Evolutionary conservation across 495 filamentous ascomycete species (phyloP).

Genomic region (Tuber brumale): DNA sequence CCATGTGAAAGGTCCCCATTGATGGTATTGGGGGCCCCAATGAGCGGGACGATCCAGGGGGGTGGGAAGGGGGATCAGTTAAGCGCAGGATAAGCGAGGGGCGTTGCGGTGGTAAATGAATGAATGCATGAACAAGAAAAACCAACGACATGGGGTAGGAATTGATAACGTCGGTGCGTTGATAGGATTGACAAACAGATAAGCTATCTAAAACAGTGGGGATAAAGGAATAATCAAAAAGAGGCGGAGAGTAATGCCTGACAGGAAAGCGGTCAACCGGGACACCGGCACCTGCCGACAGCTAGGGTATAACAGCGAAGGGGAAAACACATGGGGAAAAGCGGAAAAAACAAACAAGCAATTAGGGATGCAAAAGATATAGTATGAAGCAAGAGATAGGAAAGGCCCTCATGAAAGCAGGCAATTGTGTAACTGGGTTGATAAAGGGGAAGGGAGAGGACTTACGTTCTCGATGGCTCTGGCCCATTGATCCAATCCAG

Average conservation of each 20-base stretch:
- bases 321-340: slow-evolving; percentile 2
- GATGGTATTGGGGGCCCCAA: background rate
- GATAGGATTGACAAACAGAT: background rate
- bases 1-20: slow-evolving; percentile 4
- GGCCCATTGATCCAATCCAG: slow-evolving; percentile 77
- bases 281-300: background rate
- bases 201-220: background rate
- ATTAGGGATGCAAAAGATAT: background rate
- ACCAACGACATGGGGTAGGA: background rate
- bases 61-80: background rate
- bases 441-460: slow-evolving; percentile 18
- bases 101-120: background rate
- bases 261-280: background rate
- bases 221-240: background rate
- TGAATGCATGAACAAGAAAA: background rate
- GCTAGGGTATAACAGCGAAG: slow-evolving; percentile 10
- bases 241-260: slow-evolving; percentile 9
- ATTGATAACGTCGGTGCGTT: background rate
- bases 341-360: slow-evolving; percentile 1
- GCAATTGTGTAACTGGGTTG: slow-evolving; percentile 1
- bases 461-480: slow-evolving; percentile 75
- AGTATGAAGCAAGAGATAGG: background rate
- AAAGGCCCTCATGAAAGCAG: background rate
- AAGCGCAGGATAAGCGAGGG: slow-evolving; percentile 16
- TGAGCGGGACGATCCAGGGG: background rate